Conservation (phyloP, 306 rosid genomes). For the Fagus crenata region DNA sequence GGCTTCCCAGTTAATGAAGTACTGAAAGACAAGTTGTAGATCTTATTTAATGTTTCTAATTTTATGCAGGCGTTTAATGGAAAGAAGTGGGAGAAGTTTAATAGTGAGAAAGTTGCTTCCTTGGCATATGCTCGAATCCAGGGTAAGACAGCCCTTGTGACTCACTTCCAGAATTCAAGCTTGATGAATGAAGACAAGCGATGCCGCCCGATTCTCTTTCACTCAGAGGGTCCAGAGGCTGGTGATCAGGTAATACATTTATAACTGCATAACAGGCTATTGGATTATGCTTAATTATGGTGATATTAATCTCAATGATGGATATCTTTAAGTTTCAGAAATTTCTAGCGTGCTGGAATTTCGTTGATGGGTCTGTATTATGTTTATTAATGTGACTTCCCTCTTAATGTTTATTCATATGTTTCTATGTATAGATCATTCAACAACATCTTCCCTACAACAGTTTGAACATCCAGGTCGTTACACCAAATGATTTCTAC, state of each 20-base stretch:
- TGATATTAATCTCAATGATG: not conserved
- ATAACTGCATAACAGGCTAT: not conserved
- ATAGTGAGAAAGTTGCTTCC: constrained; percentile 98
- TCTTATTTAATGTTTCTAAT: constrained; percentile 1
- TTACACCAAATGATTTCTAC: constrained; percentile 40
- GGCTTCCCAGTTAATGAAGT: not conserved
- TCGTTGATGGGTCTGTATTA: not conserved
- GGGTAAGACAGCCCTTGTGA: constrained; percentile 91
- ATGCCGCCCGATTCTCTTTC: constrained; percentile 94
- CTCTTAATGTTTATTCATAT: not conserved
- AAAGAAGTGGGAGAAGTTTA: constrained; percentile 97
- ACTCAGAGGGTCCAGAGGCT: constrained; percentile 78
- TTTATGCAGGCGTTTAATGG: constrained; percentile 82
- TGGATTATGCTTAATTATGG: not conserved
- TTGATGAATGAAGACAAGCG: constrained; percentile 99
- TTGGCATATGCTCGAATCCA: constrained; percentile 98
- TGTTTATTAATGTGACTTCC: not conserved
- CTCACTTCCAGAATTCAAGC: constrained; percentile 97
- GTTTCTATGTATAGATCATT: constrained; percentile 40
- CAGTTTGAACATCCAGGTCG: constrained; percentile 48
- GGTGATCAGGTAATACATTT: constrained; percentile 63
- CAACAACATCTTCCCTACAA: constrained; percentile 69
- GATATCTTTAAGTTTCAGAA: not conserved
- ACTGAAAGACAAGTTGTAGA: not conserved
- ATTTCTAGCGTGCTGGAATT: not conserved